Evolutionary conservation across 1,284 basidiomycete species (phyloP), one percentile per base, ranked within the genome.

Genomic region (Cryptococcus maquisensis): DNA sequence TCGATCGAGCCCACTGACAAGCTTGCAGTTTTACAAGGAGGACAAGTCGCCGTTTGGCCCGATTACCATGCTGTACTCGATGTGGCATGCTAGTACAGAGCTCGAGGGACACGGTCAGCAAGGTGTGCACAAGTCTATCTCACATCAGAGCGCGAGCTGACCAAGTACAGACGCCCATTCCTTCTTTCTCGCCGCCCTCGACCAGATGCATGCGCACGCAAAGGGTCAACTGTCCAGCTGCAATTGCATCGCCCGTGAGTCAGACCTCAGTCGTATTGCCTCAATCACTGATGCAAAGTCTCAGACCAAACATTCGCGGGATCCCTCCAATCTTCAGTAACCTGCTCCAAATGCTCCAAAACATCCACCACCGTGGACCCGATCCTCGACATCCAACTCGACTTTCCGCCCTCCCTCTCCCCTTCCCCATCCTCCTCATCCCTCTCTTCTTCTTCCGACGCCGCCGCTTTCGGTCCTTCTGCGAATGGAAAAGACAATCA

Each of bases 81-180:
- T 89, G 49, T 98, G 94, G 93, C 84, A 86, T 62, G 84, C 86
- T 24, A 86, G 86, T 3, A 74, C 85, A 0, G 91, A 95, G 63
- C 79, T 97, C 3, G 85, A 90, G 8, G 91, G 90, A 1, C 89
- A 97, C 64, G 85, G 90, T 0, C 95, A 98, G 73, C 95, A 97
- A 68, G 94, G 75, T 74, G 23, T n/a, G n/a, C n/a, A 52, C 68
- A 47, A 16, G 16, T 4, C 9, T 16, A 1, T 21, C 13, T 10
- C 44, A 13, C 2, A 23, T 1, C 32, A 32, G 6, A 21, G 13
- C 28, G n/a, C 32, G 6, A n/a, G 23, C 20, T 44, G 32, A 38
- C 28, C 13, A 15, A 16, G 3, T 28, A 10, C 53, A 71, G 74
- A 75, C 57, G 70, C 72, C 7, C 73, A 73, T 50, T 70, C 69